Base-by-base conservation (phyloP, 495 filamentous ascomycete species). In the Coniosporium apollinis region DNA sequence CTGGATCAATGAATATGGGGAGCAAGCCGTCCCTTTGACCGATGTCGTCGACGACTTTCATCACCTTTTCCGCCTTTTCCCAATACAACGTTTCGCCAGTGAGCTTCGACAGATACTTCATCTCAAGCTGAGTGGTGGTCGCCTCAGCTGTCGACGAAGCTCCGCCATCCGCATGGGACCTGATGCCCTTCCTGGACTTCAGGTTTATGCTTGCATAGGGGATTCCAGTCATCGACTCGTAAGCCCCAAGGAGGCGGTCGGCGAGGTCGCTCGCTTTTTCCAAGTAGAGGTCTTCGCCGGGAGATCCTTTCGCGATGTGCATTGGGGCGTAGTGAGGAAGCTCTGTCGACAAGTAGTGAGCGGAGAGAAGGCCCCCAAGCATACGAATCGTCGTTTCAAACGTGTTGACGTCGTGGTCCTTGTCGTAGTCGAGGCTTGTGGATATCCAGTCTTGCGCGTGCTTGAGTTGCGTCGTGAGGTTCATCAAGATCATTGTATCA, bases 361-460 rank as follows among this genome's bases (percentile, higher is more conserved):
- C 89, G 6, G 89, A 94, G 13, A 99, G 65, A 14, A 99, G 66
- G 2, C 89, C 89, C 15, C 89, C 89, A 21, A 99, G 59, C 86
- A 99, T 94, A 38, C 91, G 81, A 43, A 96, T 99, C 1, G 87
- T 96, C 0, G 89, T 96, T 54, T 99, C 89, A 49, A 99, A 99
- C 0, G 85, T 94, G 55, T 79, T 96, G 25, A 99, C 91, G 46
- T 96, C 83, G 43, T 91, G 83, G 43, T 94, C 67, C 49, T 94
- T 82, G 37, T 94, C 73, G 54, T 91, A 96, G 11, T 70, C 72
- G 36, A 96, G 60, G 1, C 70, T 71, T 8, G 70, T 76, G n/a
- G 81, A 64, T 31, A 99, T 75, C 89, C 89, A 99, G 45, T 92
- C 69, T 21, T 85, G 70, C 26, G 89, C 86, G 49, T 89, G 78